Conservation (phyloP, 495 filamentous ascomycete species). For the Penicillium odoratum region DNA sequence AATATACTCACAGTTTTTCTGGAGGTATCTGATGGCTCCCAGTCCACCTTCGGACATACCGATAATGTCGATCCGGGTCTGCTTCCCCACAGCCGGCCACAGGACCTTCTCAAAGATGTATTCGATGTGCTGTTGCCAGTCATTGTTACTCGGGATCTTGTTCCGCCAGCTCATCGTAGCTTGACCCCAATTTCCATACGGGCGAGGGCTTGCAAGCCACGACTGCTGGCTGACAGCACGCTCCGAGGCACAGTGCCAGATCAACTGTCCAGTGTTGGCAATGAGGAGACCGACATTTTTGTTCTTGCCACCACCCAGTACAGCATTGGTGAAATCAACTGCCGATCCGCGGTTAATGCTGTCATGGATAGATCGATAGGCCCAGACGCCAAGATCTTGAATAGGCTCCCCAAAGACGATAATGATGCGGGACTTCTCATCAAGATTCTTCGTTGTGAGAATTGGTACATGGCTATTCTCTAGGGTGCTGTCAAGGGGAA, state of each 20-base stretch:
- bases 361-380: slow-evolving; percentile 61
- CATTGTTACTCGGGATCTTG: slow-evolving; percentile 53
- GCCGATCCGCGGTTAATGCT: slow-evolving; percentile 67
- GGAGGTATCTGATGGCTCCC: slow-evolving; percentile 54
- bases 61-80: slow-evolving; percentile 63
- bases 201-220: slow-evolving; percentile 55
- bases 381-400: slow-evolving; percentile 74
- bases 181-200: slow-evolving; percentile 49
- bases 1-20: slow-evolving; percentile 50
- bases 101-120: slow-evolving; percentile 65
- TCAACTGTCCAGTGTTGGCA: slow-evolving; percentile 68
- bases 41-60: slow-evolving; percentile 59
- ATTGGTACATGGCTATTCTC: slow-evolving; percentile 65
- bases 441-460: slow-evolving; percentile 58
- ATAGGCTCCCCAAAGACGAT: slow-evolving; percentile 68
- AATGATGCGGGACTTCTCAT: slow-evolving; percentile 62
- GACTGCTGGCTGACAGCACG: slow-evolving; percentile 54
- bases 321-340: slow-evolving; percentile 56
- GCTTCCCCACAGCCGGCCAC: slow-evolving; percentile 33
- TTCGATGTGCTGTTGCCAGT: slow-evolving; percentile 54
- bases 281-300: slow-evolving; percentile 54
- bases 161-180: slow-evolving; percentile 45
- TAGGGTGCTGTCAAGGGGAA: slow-evolving; percentile 55
- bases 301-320: slow-evolving; percentile 29
- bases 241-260: slow-evolving; percentile 62